These are phyloP conservation scores for Vicia villosa DNA, from an alignment of 306 rosid genomes.

Conservation along the genomic window DNA sequence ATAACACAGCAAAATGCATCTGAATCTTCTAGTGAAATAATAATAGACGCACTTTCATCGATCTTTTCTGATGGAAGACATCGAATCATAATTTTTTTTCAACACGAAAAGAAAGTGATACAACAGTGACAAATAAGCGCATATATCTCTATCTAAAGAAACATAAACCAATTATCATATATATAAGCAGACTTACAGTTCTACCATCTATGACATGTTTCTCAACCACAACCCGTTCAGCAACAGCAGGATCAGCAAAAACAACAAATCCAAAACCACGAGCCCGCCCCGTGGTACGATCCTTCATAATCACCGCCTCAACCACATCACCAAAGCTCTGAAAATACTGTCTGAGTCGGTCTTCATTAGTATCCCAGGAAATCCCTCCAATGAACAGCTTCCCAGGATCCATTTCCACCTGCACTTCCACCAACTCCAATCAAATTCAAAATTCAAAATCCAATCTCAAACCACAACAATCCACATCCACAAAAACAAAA, in stretches of 20 bases:
- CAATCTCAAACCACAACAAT: constrained; percentile 32
- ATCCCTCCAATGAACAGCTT: constrained; percentile 91
- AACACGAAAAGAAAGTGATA: constrained; percentile 8
- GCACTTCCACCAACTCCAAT: constrained; percentile 38
- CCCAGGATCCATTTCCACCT: constrained; percentile 80
- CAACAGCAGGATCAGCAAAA: constrained; percentile 56
- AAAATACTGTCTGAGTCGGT: constrained; percentile 60
- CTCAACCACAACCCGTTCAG: constrained; percentile 57
- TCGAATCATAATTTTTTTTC: constrained; percentile 2
- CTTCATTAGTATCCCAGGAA: constrained; percentile 70
- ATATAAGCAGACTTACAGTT: constrained; percentile 51
- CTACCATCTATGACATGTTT: constrained; percentile 63
- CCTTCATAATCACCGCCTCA: constrained; percentile 65
- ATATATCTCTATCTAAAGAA: too few relatives aligned
- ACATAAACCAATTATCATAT: too few relatives aligned
- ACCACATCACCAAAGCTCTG: constrained; percentile 54
- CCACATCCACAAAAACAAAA: neutral
- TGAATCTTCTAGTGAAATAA: neutral
- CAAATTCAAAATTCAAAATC: constrained; percentile 36
- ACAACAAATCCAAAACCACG: constrained; percentile 64
- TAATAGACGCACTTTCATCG: constrained; percentile 10
- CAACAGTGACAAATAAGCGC: constrained; percentile 14
- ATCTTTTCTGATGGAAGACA: neutral
- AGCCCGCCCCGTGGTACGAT: constrained; percentile 61
- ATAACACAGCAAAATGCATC: constrained; percentile 3